Base-by-base conservation (phyloP, 208 protist genomes). In the Trypanosoma cruzi region DNA sequence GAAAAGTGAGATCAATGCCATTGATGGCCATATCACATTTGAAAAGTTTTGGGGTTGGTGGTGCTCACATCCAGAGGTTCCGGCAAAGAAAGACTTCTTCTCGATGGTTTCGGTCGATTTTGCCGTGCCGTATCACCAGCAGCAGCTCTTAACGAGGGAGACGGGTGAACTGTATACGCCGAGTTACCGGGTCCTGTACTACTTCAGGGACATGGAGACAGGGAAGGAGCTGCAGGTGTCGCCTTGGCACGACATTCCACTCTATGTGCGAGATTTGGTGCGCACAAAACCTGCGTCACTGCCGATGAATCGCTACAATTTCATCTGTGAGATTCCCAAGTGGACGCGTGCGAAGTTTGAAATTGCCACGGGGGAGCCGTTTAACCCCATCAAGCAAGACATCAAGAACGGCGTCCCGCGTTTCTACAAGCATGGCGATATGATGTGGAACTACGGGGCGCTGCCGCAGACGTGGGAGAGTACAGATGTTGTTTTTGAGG, bases 391-490 rank as follows among this genome's bases (percentile, higher is more conserved):
- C 76, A 98, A 97, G 85, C 95, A 98, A 75, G 97, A 99, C 81
- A 93, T 96, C 58, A 98, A 98, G 78, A 97, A 98, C 70, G 97
- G 97, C 28, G 72, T 97, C 16, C 89, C 97, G n/a, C 93, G 97
- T 37, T 97, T 98, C 71, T 98, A 98, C 92, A 97, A 98, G 71
- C 86, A 98, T 75, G 97, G 97, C 22, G 90, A 97, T 71, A 98
- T 98, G 89, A 89, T 98, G 88, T 98, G 90, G 82, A 99, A 99
- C 84, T 99, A 99, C 72, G 97, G 97, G 28, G 92, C 93, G 34
- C 88, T 99, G 60, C 97, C 97, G 50, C 97, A 99, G 80, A 98
- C 96, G 62, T 98, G 96, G 95, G 97, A 98, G 73, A 95, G 94
- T 80, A 98, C 94, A 1, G 87, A 96, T 49, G 81, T 94, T 11